A percentile compares a stretch with the other conserved stretches of the same genome.
These are phyloP conservation scores for Tuber melanosporum DNA, from an alignment of 495 filamentous ascomycete genomes.

Conservation along the genomic window DNA sequence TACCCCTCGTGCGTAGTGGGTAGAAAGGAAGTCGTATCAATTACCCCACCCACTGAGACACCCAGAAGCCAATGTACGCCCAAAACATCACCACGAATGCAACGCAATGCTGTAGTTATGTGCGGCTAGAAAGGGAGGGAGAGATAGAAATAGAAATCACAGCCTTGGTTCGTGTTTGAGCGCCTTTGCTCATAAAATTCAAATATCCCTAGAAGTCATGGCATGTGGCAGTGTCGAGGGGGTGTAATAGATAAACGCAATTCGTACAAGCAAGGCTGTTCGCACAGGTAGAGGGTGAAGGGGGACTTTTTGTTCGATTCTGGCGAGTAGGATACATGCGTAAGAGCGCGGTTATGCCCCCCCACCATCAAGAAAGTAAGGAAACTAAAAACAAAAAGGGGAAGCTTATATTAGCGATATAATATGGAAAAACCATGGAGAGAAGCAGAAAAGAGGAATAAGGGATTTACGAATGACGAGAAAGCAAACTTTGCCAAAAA, in stretches of 20 bases:
- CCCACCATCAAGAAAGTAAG: not conserved
- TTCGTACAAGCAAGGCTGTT: too few species aligned
- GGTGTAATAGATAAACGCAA: too few species aligned
- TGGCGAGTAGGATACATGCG: not conserved
- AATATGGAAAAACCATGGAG: not conserved
- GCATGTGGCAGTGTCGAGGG: too few species aligned
- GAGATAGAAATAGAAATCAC: not conserved
- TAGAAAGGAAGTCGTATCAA: not conserved
- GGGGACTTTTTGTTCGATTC: too few species aligned
- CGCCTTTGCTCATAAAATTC: too few species aligned
- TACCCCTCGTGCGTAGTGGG: not conserved
- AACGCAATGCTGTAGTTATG: not conserved
- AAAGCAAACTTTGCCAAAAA: not conserved
- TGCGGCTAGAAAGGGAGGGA: not conserved
- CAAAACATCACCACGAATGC: not conserved
- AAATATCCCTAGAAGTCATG: too few species aligned
- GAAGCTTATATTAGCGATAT: not conserved
- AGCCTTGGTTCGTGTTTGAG: too few species aligned
- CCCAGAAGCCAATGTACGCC: not conserved
- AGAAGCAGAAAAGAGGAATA: constrained; percentile 3
- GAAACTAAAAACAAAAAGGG: not conserved
- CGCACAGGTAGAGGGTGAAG: too few species aligned
- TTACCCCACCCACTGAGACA: not conserved
- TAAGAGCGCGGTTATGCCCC: not conserved
- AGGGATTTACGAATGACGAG: not conserved